Percentiles rank a stretch among this genome's conserved stretches.
Evolutionary conservation across 2,329 filamentous ascomycete species (phyloP).

Genomic region (Epichloe hybrida): DNA sequence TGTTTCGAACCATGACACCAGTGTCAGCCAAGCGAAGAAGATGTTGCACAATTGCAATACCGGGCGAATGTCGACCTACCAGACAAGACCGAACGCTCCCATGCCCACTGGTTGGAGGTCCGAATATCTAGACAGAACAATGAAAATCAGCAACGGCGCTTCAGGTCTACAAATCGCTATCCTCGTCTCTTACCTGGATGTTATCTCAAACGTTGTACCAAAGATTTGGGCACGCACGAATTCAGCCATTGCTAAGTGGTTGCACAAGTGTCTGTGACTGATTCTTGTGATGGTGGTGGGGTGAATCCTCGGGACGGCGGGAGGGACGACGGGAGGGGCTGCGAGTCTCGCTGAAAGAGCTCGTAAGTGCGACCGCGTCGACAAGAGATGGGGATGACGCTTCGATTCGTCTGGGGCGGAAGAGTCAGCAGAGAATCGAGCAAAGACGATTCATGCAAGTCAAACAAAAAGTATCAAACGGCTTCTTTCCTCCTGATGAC

Average conservation of each 20-base stretch:
- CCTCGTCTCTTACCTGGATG: conserved; percentile 60
- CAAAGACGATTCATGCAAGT: neutral
- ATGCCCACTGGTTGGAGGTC: conserved; percentile 97
- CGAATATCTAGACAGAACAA: conserved; percentile 55
- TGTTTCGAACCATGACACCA: conserved; percentile 23
- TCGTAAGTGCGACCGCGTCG: neutral
- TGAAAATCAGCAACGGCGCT: neutral
- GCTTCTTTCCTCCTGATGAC: neutral
- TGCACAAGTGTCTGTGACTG: neutral
- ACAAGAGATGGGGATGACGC: neutral
- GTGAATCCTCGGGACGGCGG: neutral
- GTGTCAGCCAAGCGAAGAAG: neutral
- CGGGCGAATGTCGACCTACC: conserved; percentile 42
- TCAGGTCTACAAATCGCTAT: neutral
- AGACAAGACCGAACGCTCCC: conserved; percentile 96
- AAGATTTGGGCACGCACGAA: conserved; percentile 99
- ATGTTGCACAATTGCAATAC: neutral
- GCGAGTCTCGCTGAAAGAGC: neutral
- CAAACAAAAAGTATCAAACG: neutral
- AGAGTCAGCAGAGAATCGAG: neutral
- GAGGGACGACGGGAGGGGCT: neutral
- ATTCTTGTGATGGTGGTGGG: neutral
- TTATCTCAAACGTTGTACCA: conserved; percentile 98
- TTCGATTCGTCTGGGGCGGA: neutral
- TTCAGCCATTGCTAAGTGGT: conserved; percentile 71